phyloP scores from a whole-genome alignment of 495 filamentous ascomycete species.

The Xylaria telfairii region DNA sequence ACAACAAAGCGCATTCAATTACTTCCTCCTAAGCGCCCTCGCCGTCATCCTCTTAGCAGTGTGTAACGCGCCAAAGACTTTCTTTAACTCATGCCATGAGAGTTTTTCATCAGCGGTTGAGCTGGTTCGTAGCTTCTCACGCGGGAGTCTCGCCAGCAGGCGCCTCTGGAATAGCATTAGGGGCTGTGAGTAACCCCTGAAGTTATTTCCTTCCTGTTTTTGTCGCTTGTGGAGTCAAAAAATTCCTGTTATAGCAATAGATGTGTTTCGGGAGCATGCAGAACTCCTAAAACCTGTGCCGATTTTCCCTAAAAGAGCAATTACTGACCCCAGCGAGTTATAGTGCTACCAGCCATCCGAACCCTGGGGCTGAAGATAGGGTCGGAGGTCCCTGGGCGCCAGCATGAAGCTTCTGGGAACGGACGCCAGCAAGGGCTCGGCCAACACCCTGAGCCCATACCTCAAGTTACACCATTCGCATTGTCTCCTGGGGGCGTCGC shows the following conservation, averaged over 20 bases:
- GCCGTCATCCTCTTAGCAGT: constrained; percentile 69
- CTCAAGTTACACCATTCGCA: neutral
- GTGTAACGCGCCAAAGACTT: constrained; percentile 64
- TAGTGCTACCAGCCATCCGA: constrained; percentile 19
- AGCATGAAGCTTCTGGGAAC: neutral
- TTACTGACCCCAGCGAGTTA: too few species aligned
- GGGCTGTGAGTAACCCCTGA: too few species aligned
- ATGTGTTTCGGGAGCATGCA: too few species aligned
- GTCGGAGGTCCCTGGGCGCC: neutral
- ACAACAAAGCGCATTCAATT: constrained; percentile 70
- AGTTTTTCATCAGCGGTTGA: constrained; percentile 72
- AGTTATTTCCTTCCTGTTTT: too few species aligned
- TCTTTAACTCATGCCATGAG: constrained; percentile 61
- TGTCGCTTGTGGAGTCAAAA: too few species aligned
- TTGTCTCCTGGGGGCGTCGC: neutral
- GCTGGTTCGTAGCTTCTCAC: constrained; percentile 66
- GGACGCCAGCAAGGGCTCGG: neutral
- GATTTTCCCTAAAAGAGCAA: too few species aligned
- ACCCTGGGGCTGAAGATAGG: constrained; percentile 19
- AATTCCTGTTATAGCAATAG: too few species aligned
- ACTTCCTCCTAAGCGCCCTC: constrained; percentile 68
- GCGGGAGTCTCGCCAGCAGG: constrained; percentile 61
- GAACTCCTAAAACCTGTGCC: too few species aligned
- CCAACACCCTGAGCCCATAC: neutral
- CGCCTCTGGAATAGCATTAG: constrained; percentile 62